Base-by-base conservation (phyloP, 768 basidiomycete species). In the Coprinellus micaceus region DNA sequence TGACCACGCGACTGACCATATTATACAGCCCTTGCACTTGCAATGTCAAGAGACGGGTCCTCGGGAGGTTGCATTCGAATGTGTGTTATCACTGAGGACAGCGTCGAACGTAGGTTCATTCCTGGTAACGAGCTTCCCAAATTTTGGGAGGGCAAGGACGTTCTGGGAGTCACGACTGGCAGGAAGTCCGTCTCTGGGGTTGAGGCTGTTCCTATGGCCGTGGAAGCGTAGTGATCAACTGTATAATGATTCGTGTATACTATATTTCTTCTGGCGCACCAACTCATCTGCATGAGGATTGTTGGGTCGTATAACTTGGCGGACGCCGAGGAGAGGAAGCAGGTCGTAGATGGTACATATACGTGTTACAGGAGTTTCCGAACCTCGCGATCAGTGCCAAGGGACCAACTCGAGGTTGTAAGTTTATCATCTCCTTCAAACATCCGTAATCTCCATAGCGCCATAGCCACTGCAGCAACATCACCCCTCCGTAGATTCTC, bases 11-110 rank as follows among this genome's bases (percentile, higher is more conserved):
- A 24, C 56, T 56, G 19, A 56, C 44, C 25, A 36, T 40, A 55
- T 28, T 21, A 41, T 54, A 3, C 64, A 97, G 96, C 97, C 5
- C 83, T 99, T 52, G 74, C 94, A 3, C 81, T 99, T 49, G 97
- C 97, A 0, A 99, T 98, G 97, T 84, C 92, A 45, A 85, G 97
- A 70, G 97, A 99, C 70, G 96, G 97, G 4, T 97, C 94, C 0
- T 98, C 97, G 53, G 97, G 97, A 56, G 97, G 97, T 67, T 90
- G 91, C 46, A 94, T 99, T 63, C 89, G 97, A 44, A 92, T 98
- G 91, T 92, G 91, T 64, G 90, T 99, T 29, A 98, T 98, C 71
- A 95, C 91, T 6, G 86, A 95, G 70, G 91, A 87, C 51, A 85
- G 84, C 19, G 95, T 97, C 15, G 94, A 98, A 76, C 78, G 96